These are phyloP conservation scores for Saccharomycopsis sp. DNA, from an alignment of 805 yeast species.

Conservation along the genomic window DNA sequence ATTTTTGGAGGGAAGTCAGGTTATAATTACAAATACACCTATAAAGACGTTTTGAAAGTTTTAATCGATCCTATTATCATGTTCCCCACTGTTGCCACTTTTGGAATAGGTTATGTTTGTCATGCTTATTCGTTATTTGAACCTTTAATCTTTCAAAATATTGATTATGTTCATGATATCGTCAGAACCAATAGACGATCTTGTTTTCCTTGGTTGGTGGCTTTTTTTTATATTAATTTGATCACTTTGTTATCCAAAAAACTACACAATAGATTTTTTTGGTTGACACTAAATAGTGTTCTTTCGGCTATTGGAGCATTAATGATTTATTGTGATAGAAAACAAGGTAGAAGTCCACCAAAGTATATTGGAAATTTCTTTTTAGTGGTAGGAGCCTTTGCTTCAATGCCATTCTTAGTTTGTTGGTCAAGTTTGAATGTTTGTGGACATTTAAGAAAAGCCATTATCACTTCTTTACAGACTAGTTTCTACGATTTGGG, in stretches of 20 bases:
- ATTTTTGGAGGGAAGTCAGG: slow-evolving; percentile 41
- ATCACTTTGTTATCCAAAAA: slow-evolving; percentile 29
- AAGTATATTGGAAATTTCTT: slow-evolving; percentile 14
- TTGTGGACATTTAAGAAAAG: slow-evolving; percentile 46
- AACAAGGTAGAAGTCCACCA: slow-evolving; percentile 6
- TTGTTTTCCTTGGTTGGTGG: slow-evolving; percentile 36
- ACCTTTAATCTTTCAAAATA: slow-evolving; percentile 37
- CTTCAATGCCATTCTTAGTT: slow-evolving; percentile 55
- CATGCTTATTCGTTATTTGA: slow-evolving; percentile 54
- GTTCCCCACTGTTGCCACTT: slow-evolving; percentile 40
- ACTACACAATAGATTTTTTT: slow-evolving; percentile 33
- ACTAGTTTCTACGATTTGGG: slow-evolving; percentile 67
- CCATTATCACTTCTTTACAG: slow-evolving; percentile 47
- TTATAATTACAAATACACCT: slow-evolving; percentile 28
- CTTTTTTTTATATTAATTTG: not conserved
- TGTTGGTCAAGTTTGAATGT: slow-evolving; percentile 54
- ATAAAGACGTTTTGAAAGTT: slow-evolving; percentile 35
- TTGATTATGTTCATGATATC: slow-evolving; percentile 57
- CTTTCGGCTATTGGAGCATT: slow-evolving; percentile 4
- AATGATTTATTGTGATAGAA: slow-evolving; percentile 1
- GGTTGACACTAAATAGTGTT: slow-evolving; percentile 23
- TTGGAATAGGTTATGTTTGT: slow-evolving; percentile 54
- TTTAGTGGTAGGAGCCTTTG: slow-evolving; percentile 34
- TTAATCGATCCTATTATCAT: slow-evolving; percentile 51
- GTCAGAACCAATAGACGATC: slow-evolving; percentile 55